Conservation (phyloP, 345 rosid genomes). For the Toxicodendron radicans region DNA sequence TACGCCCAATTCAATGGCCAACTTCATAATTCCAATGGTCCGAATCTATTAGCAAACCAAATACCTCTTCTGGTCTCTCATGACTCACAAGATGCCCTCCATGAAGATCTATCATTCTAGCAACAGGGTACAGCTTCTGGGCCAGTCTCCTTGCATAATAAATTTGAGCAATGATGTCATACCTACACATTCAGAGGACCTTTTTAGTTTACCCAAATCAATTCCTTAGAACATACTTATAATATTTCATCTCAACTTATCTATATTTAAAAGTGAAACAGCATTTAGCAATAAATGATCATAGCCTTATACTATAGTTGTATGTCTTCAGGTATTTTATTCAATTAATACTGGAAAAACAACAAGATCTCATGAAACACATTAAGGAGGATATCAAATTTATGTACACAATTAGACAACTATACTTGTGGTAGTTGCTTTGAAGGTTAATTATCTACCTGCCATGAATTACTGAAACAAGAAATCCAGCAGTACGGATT, state of each 20-base stretch:
- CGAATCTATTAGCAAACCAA: constrained; percentile 1
- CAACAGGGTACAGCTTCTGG: constrained; percentile 69
- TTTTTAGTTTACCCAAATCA: constrained; percentile 23
- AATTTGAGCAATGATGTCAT: constrained; percentile 91
- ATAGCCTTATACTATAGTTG: no score
- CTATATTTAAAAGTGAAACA: not conserved
- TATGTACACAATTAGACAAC: not conserved
- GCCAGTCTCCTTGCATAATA: constrained; percentile 83
- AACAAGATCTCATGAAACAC: not conserved
- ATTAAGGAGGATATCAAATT: no score
- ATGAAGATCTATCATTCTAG: constrained; percentile 92
- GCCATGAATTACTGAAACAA: constrained; percentile 92
- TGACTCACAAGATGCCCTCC: constrained; percentile 98
- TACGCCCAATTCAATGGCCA: not conserved
- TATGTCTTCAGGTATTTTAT: not conserved
- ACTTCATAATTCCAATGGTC: not conserved
- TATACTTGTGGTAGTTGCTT: not conserved
- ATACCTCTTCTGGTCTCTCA: constrained; percentile 90
- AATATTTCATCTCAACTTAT: not conserved
- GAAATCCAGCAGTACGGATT: constrained; percentile 74
- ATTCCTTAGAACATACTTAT: not conserved
- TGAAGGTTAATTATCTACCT: constrained; percentile 45
- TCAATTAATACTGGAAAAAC: not conserved
- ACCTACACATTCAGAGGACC: constrained; percentile 44
- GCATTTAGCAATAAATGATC: not conserved